phyloP scores from a whole-genome alignment of 768 basidiomycete species.

The Sistotremastrum niveocremeum region DNA sequence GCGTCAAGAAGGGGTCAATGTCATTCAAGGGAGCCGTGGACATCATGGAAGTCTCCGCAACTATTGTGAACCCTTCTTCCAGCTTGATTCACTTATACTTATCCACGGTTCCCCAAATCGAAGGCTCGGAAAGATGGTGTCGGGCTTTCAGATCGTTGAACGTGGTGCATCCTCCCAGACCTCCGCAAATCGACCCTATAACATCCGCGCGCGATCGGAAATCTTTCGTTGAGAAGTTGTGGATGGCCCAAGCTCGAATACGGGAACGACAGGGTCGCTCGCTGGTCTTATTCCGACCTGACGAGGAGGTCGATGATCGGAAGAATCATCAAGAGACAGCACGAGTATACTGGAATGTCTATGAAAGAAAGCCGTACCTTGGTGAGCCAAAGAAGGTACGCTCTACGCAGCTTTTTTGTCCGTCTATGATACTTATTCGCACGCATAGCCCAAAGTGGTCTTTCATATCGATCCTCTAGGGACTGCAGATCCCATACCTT shows the following conservation, averaged over 20 bases:
- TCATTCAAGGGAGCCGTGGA: constrained; percentile 77
- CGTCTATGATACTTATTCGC: constrained; percentile 1
- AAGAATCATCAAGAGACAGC: constrained; percentile 40
- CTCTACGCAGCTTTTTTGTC: constrained; percentile 1
- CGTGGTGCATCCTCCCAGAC: constrained; percentile 62
- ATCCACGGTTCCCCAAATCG: constrained; percentile 69
- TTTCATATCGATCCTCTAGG: constrained; percentile 74
- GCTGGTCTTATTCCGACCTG: constrained; percentile 55
- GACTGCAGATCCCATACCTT: constrained; percentile 62
- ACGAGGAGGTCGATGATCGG: constrained; percentile 65
- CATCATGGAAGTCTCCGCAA: constrained; percentile 68
- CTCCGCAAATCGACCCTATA: constrained; percentile 50
- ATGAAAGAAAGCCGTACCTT: constrained; percentile 67
- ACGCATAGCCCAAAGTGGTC: constrained; percentile 65
- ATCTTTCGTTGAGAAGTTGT: constrained; percentile 79
- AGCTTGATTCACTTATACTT: constrained; percentile 79
- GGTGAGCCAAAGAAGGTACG: constrained; percentile 68
- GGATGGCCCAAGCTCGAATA: constrained; percentile 75
- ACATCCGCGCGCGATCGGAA: constrained; percentile 56
- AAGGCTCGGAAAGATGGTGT: constrained; percentile 77
- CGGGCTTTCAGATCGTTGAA: constrained; percentile 72
- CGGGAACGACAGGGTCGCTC: constrained; percentile 62
- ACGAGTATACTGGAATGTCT: constrained; percentile 81
- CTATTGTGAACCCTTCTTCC: constrained; percentile 26
- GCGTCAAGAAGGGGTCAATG: constrained; percentile 70